Evolutionary conservation across 352 stramenopile genomes (phyloP), one percentile per base, ranked within the genome.

Genomic region (Globisporangium carolinianum): DNA sequence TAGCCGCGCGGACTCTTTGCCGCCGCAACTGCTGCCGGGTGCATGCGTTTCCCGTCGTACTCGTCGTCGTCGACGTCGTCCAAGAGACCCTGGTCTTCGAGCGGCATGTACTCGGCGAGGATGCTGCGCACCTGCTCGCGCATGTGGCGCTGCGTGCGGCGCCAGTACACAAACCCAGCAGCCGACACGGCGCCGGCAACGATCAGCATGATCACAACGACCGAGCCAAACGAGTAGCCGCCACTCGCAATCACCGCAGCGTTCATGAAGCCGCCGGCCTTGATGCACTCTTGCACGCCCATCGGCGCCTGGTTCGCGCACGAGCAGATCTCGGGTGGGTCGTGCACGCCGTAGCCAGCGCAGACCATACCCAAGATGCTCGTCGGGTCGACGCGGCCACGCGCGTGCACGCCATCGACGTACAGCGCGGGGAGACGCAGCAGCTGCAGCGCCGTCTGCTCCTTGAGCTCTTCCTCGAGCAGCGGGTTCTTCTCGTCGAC

Each of bases 91-190:
- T 94, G 83, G 62, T 96, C 87, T 61, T 98, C 91, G 24, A 98
- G 66, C 47, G 95, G 95, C 93, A 98, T 98, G 75, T 98, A 98
- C 73, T 98, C 93, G 17, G 95, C 92, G 61, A 98, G 67, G 57
- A 98, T 98, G 50, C 91, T 96, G 61, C 90, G 86, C 49, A 98
- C 93, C 67, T 98, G 93, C 51, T 96, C 89, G 61, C 91, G 89
- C 95, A 98, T 98, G 67, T 97, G 87, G 51, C 83, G 84, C 65
- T 96, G 84, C 12, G 87, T 97, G 67, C 87, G 86, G 42, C 91
- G 89, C 69, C 87, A 97, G 73, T 98, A 96, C 47, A 94, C 86
- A 63, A 92, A 86, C 0, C 85, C 86, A 53, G 87, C 76, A 15
- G 71, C 65, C 60, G 75, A 72, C 48, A 97, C 88, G 18, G 79